Evolutionary conservation across 768 basidiomycete genomes (phyloP).

Genomic region (Rubroboletus pulcherrimus): DNA sequence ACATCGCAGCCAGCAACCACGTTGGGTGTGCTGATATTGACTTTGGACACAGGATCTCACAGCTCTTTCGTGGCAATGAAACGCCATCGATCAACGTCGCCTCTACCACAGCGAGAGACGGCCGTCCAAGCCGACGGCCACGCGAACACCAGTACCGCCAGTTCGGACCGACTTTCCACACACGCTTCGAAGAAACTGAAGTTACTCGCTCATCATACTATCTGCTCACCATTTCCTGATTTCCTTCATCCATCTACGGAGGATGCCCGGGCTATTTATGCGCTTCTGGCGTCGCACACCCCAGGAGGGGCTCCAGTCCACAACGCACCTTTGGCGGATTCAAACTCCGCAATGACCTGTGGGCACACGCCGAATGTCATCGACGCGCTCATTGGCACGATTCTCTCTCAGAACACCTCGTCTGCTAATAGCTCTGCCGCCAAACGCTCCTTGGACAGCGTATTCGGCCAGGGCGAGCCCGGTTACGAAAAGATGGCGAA

Average conservation of each 20-base stretch:
- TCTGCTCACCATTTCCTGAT: conserved; percentile 46
- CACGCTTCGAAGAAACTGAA: conserved; percentile 48
- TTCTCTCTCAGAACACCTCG: conserved; percentile 61
- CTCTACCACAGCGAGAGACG: background rate
- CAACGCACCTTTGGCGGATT: conserved; percentile 15
- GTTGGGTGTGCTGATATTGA: background rate
- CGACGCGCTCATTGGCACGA: conserved; percentile 53
- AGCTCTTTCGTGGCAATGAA: conserved; percentile 5
- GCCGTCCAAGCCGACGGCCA: background rate
- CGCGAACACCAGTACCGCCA: background rate
- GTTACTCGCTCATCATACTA: conserved; percentile 39
- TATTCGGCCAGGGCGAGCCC: conserved; percentile 43
- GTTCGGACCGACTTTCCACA: conserved; percentile 1
- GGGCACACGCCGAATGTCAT: conserved; percentile 51
- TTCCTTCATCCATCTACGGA: conserved; percentile 42
- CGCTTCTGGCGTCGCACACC: conserved; percentile 39
- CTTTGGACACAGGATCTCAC: background rate
- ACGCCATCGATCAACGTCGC: conserved; percentile 12
- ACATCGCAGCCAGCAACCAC: background rate
- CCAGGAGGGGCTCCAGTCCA: conserved; percentile 32
- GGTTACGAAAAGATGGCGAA: conserved; percentile 47
- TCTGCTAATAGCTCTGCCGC: conserved; percentile 47
- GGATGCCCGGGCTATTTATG: conserved; percentile 39
- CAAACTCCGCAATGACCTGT: conserved; percentile 43
- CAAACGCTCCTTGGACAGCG: conserved; percentile 43